These are phyloP conservation scores for Truncatella angustata DNA, from an alignment of 2,329 filamentous ascomycete species.

Conservation along the genomic window DNA sequence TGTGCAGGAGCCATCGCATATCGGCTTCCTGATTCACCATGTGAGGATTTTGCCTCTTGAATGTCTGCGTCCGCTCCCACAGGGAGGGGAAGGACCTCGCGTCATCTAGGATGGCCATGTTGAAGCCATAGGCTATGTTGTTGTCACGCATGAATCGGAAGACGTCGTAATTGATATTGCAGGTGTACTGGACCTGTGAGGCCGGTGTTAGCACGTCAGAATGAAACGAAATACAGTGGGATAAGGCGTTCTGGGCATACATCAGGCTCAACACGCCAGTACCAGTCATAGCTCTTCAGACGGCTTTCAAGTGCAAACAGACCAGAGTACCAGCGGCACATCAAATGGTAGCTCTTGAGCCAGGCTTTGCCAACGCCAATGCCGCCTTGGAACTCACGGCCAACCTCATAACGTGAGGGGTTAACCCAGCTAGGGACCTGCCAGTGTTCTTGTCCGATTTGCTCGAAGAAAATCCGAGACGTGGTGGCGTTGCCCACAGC, in stretches of 20 bases:
- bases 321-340: conserved; percentile 81
- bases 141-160: conserved; percentile 84
- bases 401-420: conserved; percentile 61
- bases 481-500: conserved; percentile 66
- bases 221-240: not conserved
- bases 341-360: conserved; percentile 68
- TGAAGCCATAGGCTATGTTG: conserved; percentile 74
- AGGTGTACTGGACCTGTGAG: conserved; percentile 53
- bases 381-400: conserved; percentile 59
- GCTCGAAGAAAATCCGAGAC: conserved; percentile 69
- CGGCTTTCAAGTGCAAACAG: conserved; percentile 78
- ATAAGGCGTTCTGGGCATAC: conserved; percentile 37
- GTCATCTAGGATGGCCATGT: conserved; percentile 46
- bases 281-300: conserved; percentile 59
- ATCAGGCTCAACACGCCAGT: conserved; percentile 60
- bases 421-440: conserved; percentile 71
- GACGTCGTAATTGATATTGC: conserved; percentile 75
- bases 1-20: conserved; percentile 45
- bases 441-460: conserved; percentile 76
- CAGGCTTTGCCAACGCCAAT: conserved; percentile 66
- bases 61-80: conserved; percentile 43
- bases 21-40: conserved; percentile 47
- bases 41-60: conserved; percentile 42
- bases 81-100: conserved; percentile 41
- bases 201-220: conserved; percentile 14